Conservation (phyloP, 2,329 filamentous ascomycete species). For the Cadophora luteo-olivacea region DNA sequence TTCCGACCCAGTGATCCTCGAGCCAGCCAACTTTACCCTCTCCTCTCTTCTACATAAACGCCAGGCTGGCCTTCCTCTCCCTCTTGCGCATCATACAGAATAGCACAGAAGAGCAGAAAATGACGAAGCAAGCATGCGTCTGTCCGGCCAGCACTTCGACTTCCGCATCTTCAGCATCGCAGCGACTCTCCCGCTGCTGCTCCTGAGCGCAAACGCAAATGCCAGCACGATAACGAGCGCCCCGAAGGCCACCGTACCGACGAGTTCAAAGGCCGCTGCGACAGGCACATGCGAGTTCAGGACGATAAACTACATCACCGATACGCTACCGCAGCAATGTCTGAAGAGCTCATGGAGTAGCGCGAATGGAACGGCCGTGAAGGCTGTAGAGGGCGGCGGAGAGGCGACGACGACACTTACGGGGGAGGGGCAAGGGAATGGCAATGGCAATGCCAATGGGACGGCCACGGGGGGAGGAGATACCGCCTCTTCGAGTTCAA, state of each 20-base stretch:
- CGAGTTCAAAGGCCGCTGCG: slow-evolving; percentile 6
- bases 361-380: slow-evolving; percentile 31
- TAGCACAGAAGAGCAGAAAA: slow-evolving; percentile 15
- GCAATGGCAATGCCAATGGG: neutral
- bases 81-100: neutral
- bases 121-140: slow-evolving; percentile 26
- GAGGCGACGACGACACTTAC: slow-evolving; percentile 15
- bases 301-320: slow-evolving; percentile 47
- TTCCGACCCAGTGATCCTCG: slow-evolving; percentile 10
- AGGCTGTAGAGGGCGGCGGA: slow-evolving; percentile 4
- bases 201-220: slow-evolving; percentile 28
- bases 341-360: slow-evolving; percentile 42
- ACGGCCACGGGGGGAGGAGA: slow-evolving; percentile 1
- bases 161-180: slow-evolving; percentile 19
- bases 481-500: slow-evolving; percentile 9
- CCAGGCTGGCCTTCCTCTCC: neutral
- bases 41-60: neutral
- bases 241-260: neutral
- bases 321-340: slow-evolving; percentile 44
- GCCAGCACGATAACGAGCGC: slow-evolving; percentile 34
- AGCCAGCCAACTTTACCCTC: neutral
- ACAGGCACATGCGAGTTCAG: slow-evolving; percentile 43
- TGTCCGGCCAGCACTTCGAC: slow-evolving; percentile 9
- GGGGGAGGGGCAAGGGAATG: neutral
- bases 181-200: slow-evolving; percentile 36